Percentiles rank a stretch among this genome's conserved stretches.
Conservation (phyloP, 495 filamentous ascomycete genomes). For the Neurospora sp. region DNA sequence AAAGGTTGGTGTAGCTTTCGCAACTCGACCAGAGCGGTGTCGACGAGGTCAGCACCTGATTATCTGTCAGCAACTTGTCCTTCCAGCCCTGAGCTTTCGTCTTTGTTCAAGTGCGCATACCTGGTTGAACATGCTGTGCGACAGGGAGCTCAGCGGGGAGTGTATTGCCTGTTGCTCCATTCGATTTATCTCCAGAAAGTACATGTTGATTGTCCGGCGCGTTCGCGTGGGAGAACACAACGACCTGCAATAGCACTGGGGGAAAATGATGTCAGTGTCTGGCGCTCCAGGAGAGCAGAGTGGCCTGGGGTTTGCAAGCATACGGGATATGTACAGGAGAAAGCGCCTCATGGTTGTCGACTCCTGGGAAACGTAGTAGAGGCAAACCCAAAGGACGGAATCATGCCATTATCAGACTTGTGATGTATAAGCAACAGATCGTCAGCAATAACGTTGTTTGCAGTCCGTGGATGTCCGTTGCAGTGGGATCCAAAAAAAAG, state of each 20-base stretch:
- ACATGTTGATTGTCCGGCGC: constrained; percentile 23
- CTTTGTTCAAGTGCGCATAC: constrained; percentile 6
- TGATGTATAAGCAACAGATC: neutral
- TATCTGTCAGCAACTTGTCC: constrained; percentile 4
- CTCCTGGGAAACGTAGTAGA: constrained; percentile 10
- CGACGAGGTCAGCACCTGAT: constrained; percentile 35
- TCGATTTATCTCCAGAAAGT: constrained; percentile 14
- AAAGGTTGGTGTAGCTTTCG: constrained; percentile 30
- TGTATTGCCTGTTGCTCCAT: constrained; percentile 14
- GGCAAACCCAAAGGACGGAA: neutral
- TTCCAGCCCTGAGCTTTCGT: neutral
- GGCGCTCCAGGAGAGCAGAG: neutral
- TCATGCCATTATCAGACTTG: neutral
- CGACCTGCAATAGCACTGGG: constrained; percentile 37
- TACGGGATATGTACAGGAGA: constrained; percentile 34
- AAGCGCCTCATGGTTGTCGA: constrained; percentile 28
- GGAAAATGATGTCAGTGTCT: constrained; percentile 13
- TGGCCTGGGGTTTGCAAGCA: constrained; percentile 5
- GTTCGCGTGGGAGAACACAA: constrained; percentile 22
- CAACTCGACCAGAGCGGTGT: constrained; percentile 31
- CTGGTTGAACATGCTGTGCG: constrained; percentile 15
- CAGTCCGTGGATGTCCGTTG: neutral
- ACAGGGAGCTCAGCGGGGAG: constrained; percentile 20
- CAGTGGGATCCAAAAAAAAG: neutral
- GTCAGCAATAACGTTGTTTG: neutral